Evolutionary conservation across 176 grass and related monocot species (phyloP), one percentile per base, ranked within the genome.

Genomic region (Eleusine indica): DNA sequence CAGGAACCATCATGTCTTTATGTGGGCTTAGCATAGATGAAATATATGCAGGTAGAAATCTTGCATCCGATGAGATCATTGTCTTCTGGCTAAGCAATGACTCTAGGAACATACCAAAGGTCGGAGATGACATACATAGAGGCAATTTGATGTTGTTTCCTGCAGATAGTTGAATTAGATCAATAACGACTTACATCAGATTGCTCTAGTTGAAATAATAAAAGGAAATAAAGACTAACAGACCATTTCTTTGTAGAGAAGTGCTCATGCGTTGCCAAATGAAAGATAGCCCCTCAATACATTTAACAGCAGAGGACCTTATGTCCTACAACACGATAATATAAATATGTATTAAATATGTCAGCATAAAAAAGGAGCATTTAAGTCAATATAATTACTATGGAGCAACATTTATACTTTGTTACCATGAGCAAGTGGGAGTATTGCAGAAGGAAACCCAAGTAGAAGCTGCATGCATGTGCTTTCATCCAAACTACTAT

Each of bases 11-110:
- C 15, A 95, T 63, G 65, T 95, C 83, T 40, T 95, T 60, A 79
- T 40, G 51, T 52, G 91, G 82, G 82, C 88, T 83, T 66, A 98
- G 80, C 75, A 95, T 87, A 68, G 95, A 94, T 5, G 89, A 83
- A 52, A 98, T 83, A 95, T 88, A 98, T 66, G 91, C 85, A 82
- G 84, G 79, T 73, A 95, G 87, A 93, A 93, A 98, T 72, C 39
- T 86, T 29, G 82, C 70, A 68, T 98, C 91, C 12, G 93, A 98
- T 48, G 84, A 87, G 47, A 98, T 95, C 91, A 95, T 90, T 61
- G 82, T 83, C 79, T 93, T 93, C 86, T 98, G 90, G 80, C 85
- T 87, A 47, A 90, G 80, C 61, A 98, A 76, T 39, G 89, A 90
- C 40, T 90, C 92, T 16, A 98, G 81, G 75, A 98, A 90, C 72